phyloP scores from a whole-genome alignment of 768 basidiomycete genomes.

The Cystofilobasidium capitatum region DNA sequence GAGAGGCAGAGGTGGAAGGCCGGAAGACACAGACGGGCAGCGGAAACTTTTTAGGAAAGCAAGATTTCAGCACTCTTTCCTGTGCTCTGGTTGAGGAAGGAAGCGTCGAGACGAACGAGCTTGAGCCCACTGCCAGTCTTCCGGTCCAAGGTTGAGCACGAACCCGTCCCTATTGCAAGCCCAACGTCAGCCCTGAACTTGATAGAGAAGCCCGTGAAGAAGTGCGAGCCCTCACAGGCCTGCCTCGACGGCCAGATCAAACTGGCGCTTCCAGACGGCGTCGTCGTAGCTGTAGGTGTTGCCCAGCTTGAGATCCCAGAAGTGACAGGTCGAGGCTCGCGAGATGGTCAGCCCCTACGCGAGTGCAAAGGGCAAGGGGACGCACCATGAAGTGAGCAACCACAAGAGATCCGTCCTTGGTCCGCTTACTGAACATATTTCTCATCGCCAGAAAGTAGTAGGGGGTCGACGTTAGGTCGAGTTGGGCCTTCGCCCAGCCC shows the following conservation, averaged over 20 bases:
- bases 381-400: conserved; percentile 41
- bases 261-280: conserved; percentile 33
- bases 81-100: not conserved
- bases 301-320: conserved; percentile 33
- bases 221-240: conserved; percentile 30
- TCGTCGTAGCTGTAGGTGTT: conserved; percentile 38
- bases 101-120: conserved; percentile 29
- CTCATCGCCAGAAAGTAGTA: no score
- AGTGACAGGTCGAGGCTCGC: not conserved
- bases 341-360: not conserved
- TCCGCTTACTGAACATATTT: not conserved
- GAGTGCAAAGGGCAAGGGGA: not conserved
- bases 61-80: not conserved
- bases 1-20: conserved; percentile 34
- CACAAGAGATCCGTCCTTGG: conserved; percentile 23
- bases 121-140: conserved; percentile 39
- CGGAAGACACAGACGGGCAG: not conserved
- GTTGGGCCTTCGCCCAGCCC: no score
- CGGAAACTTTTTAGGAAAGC: not conserved
- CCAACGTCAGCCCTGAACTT: not conserved
- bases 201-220: not conserved
- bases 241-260: conserved; percentile 34
- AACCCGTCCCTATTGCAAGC: conserved; percentile 34
- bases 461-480: no score
- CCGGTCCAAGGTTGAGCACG: conserved; percentile 38